Evolutionary conservation across 139 green algal species (phyloP), one percentile per base, ranked within the genome.

Genomic region (Volvox reticuliferus): DNA sequence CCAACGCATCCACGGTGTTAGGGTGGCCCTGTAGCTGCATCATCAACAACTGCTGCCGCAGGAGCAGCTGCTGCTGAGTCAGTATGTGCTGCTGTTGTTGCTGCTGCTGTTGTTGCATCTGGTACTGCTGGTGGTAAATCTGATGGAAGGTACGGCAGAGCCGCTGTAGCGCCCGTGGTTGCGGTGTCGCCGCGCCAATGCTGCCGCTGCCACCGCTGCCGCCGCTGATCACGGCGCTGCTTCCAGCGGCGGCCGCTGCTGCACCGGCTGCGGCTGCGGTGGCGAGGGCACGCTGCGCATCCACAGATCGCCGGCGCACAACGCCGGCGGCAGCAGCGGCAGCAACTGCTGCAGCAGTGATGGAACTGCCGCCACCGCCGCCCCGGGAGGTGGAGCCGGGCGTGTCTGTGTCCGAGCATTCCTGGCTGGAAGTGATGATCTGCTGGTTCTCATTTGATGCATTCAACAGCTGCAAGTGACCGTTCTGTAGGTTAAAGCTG

Each of bases 401-500:
- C 55, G 50, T 71, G 28, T 87, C 82, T 32, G 16, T 69, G 30
- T 87, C 82, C 30, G 82, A 87, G 30, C 16, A 33, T 2, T 87
- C 82, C 21, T 78, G 61, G 30, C 61, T 87, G 17, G 63, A 78
- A 1, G 30, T 33, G 20, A 33, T 22, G 30, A 1, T 33, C 30
- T 20, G 19, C 30, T 20, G 19, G 62, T 61, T 77, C 13, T 77
- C 82, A 20, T 55, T 67, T 0, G 82, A 87, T 14, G 30, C 62
- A 33, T 67, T 87, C 20, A 87, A 33, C 62, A 87, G 61, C 32
- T 87, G 82, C 55, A 86, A 1, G 26, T 86, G 78, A 33, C 78
- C 36, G 37, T 65, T 28, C 30, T 79, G 33, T 20, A 86, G 13
- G 79, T 50, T 26, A 55, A 73, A 50, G 50, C 50, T 86, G 44